These are phyloP conservation scores for Botrytis byssoidea DNA, from an alignment of 2,329 filamentous ascomycete species.

Conservation along the genomic window DNA sequence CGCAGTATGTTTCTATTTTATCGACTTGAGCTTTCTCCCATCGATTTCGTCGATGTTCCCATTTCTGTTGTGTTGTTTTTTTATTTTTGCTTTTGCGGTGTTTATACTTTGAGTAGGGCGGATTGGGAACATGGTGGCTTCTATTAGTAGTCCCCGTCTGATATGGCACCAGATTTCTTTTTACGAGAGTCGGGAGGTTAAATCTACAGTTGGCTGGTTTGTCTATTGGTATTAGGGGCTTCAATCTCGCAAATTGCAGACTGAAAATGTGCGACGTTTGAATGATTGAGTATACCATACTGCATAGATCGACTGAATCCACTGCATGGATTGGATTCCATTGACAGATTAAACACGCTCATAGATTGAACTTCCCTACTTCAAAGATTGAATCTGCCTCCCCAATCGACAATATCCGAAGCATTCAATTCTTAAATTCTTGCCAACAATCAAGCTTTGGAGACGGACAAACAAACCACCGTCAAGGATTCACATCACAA, in stretches of 20 bases:
- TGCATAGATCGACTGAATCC: neutral
- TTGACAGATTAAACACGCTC: neutral
- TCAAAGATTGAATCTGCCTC: too few species aligned
- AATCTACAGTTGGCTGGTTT: neutral
- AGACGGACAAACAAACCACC: neutral
- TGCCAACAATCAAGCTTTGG: neutral
- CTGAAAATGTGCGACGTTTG: neutral
- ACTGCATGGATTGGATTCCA: neutral
- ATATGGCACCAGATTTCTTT: too few species aligned
- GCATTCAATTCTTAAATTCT: neutral
- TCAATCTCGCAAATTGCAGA: neutral
- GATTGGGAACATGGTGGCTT: neutral
- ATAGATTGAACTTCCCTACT: neutral
- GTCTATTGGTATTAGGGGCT: neutral
- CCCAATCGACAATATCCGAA: neutral
- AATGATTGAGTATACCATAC: neutral
- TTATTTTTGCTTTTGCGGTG: neutral
- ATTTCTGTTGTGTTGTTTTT: neutral
- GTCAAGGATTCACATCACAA: neutral
- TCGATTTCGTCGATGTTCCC: neutral
- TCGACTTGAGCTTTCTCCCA: neutral
- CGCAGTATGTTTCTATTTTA: neutral
- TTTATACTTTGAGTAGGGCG: neutral
- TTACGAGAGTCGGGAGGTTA: neutral
- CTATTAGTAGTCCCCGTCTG: neutral